Conservation (phyloP, 2,329 filamentous ascomycete genomes). For the Trichophyton schoenleinii region DNA sequence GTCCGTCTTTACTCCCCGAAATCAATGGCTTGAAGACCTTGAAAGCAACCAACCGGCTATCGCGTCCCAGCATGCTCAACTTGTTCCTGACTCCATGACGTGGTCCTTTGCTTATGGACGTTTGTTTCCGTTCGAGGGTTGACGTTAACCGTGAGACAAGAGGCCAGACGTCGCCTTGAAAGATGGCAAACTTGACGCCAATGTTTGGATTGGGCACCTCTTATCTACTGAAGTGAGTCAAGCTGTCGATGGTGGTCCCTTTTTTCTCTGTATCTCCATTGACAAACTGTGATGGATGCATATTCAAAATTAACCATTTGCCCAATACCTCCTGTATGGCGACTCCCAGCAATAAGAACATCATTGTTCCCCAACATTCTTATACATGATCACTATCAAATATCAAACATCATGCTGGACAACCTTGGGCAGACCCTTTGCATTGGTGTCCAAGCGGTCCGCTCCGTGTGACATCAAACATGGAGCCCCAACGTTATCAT, state of each 20-base stretch:
- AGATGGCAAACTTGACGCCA: not conserved
- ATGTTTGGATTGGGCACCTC: not conserved
- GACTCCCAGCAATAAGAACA: not conserved
- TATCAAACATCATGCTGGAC: not conserved
- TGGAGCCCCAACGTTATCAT: not conserved
- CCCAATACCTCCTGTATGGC: too few relatives aligned
- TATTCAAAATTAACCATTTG: too few relatives aligned
- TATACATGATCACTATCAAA: not conserved
- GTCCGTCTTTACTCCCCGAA: not conserved
- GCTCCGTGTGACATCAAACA: conserved; percentile 6
- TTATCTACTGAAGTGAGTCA: not conserved
- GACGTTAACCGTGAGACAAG: not conserved
- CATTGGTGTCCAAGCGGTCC: conserved; percentile 3
- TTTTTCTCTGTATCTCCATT: not conserved
- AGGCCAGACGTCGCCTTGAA: not conserved
- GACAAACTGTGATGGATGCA: not conserved
- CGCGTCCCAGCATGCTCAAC: too few relatives aligned
- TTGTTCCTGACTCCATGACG: not conserved
- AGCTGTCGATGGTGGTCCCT: not conserved
- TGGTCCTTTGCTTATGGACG: not conserved
- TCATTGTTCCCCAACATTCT: too few relatives aligned
- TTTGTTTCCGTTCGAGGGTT: not conserved
- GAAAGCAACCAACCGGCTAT: not conserved
- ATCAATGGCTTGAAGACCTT: not conserved
- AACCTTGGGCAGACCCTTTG: not conserved